These are phyloP conservation scores for Fusarium sp. DNA, from an alignment of 2,329 filamentous ascomycete species.

Conservation along the genomic window DNA sequence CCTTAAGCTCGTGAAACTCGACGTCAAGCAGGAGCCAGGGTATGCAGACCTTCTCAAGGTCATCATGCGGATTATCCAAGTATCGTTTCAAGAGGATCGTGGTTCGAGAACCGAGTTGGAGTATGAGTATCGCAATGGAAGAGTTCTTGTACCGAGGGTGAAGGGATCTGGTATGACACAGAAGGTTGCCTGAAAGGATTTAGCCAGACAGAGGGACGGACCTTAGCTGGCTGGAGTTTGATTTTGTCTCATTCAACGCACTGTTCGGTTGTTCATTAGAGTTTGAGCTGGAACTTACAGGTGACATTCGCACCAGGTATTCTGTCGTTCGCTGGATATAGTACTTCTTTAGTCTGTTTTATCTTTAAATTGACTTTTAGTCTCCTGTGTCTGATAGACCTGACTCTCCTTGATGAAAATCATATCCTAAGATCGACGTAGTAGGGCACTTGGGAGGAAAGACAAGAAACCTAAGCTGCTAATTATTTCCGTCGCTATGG, in stretches of 20 bases:
- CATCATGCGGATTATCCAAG: neutral
- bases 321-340: neutral
- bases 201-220: rapidly evolving
- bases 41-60: neutral
- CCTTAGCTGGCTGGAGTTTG: neutral
- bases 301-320: neutral
- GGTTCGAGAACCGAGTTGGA: neutral
- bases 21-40: neutral
- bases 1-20: neutral
- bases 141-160: neutral
- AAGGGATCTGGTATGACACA: neutral
- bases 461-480: neutral
- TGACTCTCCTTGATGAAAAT: no score
- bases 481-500: neutral
- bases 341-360: no score
- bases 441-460: neutral
- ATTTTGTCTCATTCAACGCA: neutral
- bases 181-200: neutral
- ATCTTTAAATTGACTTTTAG: neutral
- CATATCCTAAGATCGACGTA: no score
- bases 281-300: neutral
- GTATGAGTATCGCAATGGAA: conserved; percentile 6
- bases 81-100: conserved; percentile 10
- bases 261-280: neutral
- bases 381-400: no score